Base-by-base conservation (phyloP, 148 eudicot genomes). In the Heliosperma pusillum region DNA sequence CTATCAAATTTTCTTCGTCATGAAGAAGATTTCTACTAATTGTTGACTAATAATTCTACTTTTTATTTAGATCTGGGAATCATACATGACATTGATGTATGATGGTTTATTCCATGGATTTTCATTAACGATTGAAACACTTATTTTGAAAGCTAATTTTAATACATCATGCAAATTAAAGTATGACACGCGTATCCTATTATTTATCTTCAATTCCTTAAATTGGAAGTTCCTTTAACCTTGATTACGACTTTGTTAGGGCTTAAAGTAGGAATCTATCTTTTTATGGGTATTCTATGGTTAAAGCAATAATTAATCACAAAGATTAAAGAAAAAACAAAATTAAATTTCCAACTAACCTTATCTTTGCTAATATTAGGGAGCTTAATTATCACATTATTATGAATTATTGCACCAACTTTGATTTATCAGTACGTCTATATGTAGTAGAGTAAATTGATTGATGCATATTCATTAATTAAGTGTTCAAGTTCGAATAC, bases 341-440 rank as follows among this genome's bases (percentile, higher is more conserved):
- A 71, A 57, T 24, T 3, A 78, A 71, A 42, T 30, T 26, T 2
- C 74, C 74, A 36, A 61, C 66, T 63, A 80, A 52, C 63, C 36
- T 52, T 44, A 26, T 70, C 21, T 69, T 45, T 68, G 45, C 74
- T 29, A 30, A 21, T 45, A 59, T 30, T 70, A 69, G 75, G 21
- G 64, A 75, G 71, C 70, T 74, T 53, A 63, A 74, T 70, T 40
- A 80, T 80, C 74, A 69, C 78, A 80, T 79, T 74, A 20, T 10
- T 17, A 5, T 36, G 19, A 19, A 33, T 74, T 22, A 53, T 22
- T 29, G 12, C 16, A 45, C 56, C 63, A 76, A 40, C 1, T 69
- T 36, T 65, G 19, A 20, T 10, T 42, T 21, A 12, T 36, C n/a
- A n/a, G 0, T 66, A 12, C 10, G 44, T 21, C 26, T 33, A 7